phyloP scores from a whole-genome alignment of 2,329 filamentous ascomycete genomes.

The Alternaria sp. region DNA sequence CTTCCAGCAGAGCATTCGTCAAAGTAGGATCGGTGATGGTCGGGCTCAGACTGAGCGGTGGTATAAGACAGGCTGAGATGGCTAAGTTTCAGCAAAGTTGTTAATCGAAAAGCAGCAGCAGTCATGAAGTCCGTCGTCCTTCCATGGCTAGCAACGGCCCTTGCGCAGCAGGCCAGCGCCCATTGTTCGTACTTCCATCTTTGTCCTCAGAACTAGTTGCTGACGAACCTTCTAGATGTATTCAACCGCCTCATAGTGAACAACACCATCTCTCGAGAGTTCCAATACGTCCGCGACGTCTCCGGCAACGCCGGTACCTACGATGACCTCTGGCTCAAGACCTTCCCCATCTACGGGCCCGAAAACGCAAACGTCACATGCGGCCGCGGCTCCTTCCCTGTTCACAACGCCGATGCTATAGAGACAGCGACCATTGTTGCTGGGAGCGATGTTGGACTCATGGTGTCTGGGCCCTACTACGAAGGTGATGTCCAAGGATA shows the following conservation, averaged over 20 bases:
- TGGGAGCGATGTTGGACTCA: conserved; percentile 18
- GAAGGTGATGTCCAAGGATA: conserved; percentile 12
- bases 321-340: conserved; percentile 11
- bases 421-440: conserved; percentile 21
- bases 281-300: conserved; percentile 28
- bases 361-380: conserved; percentile 14
- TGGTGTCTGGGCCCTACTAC: conserved; percentile 12
- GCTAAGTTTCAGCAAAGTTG: background rate
- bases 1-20: background rate
- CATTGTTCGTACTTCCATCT: background rate
- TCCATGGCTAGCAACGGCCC: background rate
- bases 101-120: background rate
- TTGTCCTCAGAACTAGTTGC: background rate
- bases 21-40: background rate
- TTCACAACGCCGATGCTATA: conserved; percentile 11
- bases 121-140: background rate
- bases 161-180: background rate
- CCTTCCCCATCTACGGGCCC: conserved; percentile 18
- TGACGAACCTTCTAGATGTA: conserved; percentile 4
- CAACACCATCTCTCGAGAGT: conserved; percentile 22
- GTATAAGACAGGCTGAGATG: background rate
- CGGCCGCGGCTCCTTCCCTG: conserved; percentile 14
- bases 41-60: background rate
- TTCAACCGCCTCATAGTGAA: conserved; percentile 27
- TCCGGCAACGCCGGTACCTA: conserved; percentile 1